Conservation (phyloP, 805 yeast species). For the Pichia cephalocereana region DNA sequence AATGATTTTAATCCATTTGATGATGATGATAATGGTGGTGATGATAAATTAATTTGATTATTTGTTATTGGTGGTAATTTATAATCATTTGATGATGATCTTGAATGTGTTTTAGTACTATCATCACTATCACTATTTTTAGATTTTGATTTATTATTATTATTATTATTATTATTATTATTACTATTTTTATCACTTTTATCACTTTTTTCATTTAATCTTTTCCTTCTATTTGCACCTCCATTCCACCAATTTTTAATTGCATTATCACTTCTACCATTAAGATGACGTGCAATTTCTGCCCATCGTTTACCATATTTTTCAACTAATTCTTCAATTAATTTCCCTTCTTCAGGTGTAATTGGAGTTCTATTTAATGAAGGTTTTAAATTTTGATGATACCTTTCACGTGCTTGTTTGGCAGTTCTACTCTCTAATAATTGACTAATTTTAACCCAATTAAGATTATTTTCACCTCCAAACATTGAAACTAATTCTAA, state of each 20-base stretch:
- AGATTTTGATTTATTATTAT: too few species aligned
- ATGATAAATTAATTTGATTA: not conserved
- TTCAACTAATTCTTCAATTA: slow-evolving; percentile 70
- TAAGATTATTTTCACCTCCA: slow-evolving; percentile 53
- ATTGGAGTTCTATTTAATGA: slow-evolving; percentile 74
- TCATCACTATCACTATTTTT: not conserved
- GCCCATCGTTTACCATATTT: slow-evolving; percentile 90
- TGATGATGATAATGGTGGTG: not conserved
- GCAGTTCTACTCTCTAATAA: slow-evolving; percentile 71
- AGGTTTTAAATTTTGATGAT: slow-evolving; percentile 87
- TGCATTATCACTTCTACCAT: slow-evolving; percentile 85
- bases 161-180: not conserved
- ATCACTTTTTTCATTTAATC: slow-evolving; percentile 22
- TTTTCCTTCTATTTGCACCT: slow-evolving; percentile 75
- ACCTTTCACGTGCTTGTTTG: slow-evolving; percentile 85
- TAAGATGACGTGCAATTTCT: slow-evolving; percentile 78
- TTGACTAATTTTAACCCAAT: slow-evolving; percentile 83
- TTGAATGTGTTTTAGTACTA: not conserved
- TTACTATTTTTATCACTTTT: not conserved
- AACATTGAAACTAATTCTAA: slow-evolving; percentile 57
- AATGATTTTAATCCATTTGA: not conserved
- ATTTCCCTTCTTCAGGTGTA: slow-evolving; percentile 71
- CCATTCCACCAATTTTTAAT: slow-evolving; percentile 97
- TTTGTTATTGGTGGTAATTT: not conserved
- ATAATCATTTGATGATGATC: too few species aligned